Base-by-base conservation (phyloP, 768 basidiomycete species). In the Rhizopogon vinicolor region DNA sequence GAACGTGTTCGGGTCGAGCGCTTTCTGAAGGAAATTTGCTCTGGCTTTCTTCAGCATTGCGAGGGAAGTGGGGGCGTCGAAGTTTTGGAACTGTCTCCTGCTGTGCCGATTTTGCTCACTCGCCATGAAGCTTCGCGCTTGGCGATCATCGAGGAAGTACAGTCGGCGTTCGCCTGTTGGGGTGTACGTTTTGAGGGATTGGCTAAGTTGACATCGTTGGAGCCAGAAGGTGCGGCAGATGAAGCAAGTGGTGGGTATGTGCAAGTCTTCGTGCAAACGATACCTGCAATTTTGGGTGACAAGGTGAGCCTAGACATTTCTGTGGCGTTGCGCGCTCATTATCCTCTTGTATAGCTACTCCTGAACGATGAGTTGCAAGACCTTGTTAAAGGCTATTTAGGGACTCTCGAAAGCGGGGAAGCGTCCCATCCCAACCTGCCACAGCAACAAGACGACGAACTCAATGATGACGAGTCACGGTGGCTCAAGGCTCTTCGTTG, bases 1-100 rank as follows among this genome's bases (percentile, higher is more conserved):
- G 97, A 99, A 71, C 85, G 97, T 19, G 75, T 98, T 44, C 85
- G 95, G 19, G 91, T 98, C 56, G 97, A 99, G 72, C 72, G 74
- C 28, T 89, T 91, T 67, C 77, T 96, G 61, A 78, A 77, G 58
- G 82, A 84, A 45, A 66, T 93, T n/a, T 93, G 91, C 70, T 67
- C 76, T 45, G 86, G 85, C 13, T 93, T 82, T 67, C 77, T 86
- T 58, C 56, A 52, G 16, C 66, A 76, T 53, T 73, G 70, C 44
- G 69, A 74, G 59, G 63, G 65, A 53, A 65, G 59, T 14, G 63
- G 67, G 9, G 71, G 72, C 50, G 72, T 80, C 54, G 71, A 70
- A 59, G 68, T 68, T 58, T 73, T 68, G 62, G 64, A 73, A 53
- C 67, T 90, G 53, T 74, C 68, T 1, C 84, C 85, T 40, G 79